These are phyloP conservation scores for Pistacia integerrima DNA, from an alignment of 345 rosid species.

Conservation along the genomic window DNA sequence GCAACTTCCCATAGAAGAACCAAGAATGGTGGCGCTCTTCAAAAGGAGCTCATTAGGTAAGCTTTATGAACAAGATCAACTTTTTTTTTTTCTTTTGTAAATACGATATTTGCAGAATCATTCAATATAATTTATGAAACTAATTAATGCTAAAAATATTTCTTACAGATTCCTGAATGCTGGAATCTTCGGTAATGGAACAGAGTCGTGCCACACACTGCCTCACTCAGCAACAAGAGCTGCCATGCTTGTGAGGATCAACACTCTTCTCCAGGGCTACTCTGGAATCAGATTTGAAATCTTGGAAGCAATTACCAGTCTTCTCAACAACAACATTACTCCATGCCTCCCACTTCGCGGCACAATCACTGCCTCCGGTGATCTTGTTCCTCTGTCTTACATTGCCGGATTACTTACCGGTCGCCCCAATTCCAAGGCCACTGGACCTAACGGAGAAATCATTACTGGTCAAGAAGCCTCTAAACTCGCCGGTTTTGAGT, in stretches of 20 bases:
- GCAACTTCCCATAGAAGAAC: conserved; percentile 75
- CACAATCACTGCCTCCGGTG: conserved; percentile 70
- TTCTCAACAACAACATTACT: conserved; percentile 64
- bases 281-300: conserved; percentile 76
- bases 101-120: too few species aligned
- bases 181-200: conserved; percentile 60
- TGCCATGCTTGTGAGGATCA: conserved; percentile 73
- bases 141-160: background rate
- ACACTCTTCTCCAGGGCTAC: conserved; percentile 76
- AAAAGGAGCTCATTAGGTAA: conserved; percentile 76
- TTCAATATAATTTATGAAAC: background rate
- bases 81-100: too few species aligned
- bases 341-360: conserved; percentile 81
- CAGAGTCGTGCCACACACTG: conserved; percentile 52
- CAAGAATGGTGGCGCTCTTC: conserved; percentile 69
- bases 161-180: conserved; percentile 64
- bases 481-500: conserved; percentile 38
- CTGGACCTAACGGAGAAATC: conserved; percentile 56
- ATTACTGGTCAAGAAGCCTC: conserved; percentile 55
- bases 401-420: conserved; percentile 68
- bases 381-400: conserved; percentile 73
- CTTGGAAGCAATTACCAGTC: conserved; percentile 63
- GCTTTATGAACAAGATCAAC: background rate
- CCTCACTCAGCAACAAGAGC: conserved; percentile 66
- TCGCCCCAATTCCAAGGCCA: conserved; percentile 56